These are phyloP conservation scores for Globisporangium takayamanum DNA, from an alignment of 352 stramenopile species.

Conservation along the genomic window DNA sequence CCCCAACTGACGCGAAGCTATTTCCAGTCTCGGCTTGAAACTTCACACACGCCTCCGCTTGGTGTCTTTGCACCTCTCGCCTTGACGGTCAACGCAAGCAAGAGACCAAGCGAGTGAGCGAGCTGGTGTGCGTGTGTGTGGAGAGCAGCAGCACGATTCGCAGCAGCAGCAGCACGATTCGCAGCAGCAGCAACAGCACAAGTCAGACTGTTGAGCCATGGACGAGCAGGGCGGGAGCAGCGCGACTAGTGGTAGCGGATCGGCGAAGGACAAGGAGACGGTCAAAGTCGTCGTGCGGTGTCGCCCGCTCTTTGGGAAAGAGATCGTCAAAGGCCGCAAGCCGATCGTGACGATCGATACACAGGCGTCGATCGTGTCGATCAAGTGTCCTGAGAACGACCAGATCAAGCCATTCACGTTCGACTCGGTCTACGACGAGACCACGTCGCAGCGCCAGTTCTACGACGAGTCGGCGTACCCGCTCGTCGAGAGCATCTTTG, in stretches of 20 bases:
- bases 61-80: neutral
- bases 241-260: neutral
- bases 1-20: neutral
- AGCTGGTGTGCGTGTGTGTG: neutral
- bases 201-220: neutral
- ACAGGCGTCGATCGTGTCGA: slow-evolving; percentile 56
- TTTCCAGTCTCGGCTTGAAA: neutral
- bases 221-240: neutral
- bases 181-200: neutral
- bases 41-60: neutral
- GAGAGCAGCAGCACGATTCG: neutral
- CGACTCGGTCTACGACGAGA: slow-evolving; percentile 88
- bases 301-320: slow-evolving; percentile 80
- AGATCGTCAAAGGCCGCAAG: slow-evolving; percentile 74
- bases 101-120: neutral
- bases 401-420: slow-evolving; percentile 88
- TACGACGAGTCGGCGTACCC: slow-evolving; percentile 84
- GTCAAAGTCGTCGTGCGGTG: slow-evolving; percentile 89
- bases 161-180: neutral
- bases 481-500: slow-evolving; percentile 87
- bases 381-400: slow-evolving; percentile 68
- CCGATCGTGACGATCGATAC: slow-evolving; percentile 77
- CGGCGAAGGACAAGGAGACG: slow-evolving; percentile 68
- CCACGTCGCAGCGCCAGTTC: slow-evolving; percentile 76
- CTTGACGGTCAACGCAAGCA: neutral